These are phyloP conservation scores for Tolypocladium endophyticum DNA, from an alignment of 2,329 filamentous ascomycete species.

Conservation along the genomic window DNA sequence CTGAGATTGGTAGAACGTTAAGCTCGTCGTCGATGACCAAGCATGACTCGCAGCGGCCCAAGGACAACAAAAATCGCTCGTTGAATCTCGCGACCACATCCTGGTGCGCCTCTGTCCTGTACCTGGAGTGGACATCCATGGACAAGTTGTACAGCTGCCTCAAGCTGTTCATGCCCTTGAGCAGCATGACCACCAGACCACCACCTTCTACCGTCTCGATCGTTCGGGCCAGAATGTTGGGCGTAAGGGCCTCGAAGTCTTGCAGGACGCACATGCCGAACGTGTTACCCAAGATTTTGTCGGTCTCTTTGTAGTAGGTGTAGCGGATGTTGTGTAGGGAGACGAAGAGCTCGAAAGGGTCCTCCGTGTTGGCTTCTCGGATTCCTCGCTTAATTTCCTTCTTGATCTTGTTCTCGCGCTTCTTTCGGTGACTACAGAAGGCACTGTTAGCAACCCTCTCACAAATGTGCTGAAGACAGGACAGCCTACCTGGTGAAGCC, in stretches of 20 bases:
- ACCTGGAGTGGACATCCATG: constrained; percentile 96
- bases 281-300: constrained; percentile 96
- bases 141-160: constrained; percentile 94
- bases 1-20: constrained; percentile 94
- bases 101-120: constrained; percentile 89
- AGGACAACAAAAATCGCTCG: constrained; percentile 88
- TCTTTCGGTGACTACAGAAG: constrained; percentile 69
- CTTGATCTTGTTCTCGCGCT: constrained; percentile 96
- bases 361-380: constrained; percentile 82
- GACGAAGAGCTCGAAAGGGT: constrained; percentile 95
- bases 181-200: constrained; percentile 75
- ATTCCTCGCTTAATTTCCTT: constrained; percentile 94
- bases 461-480: neutral
- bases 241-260: constrained; percentile 94
- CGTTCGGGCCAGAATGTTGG: constrained; percentile 88
- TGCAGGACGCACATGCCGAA: constrained; percentile 98
- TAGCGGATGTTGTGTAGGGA: constrained; percentile 96
- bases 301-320: constrained; percentile 99
- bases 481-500: constrained; percentile 64
- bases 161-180: constrained; percentile 94
- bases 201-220: constrained; percentile 98
- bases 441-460: neutral
- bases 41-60: constrained; percentile 91
- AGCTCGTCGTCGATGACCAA: constrained; percentile 95
- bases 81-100: constrained; percentile 96